These are phyloP conservation scores for Trichosanthes cucumerina DNA, from an alignment of 306 rosid genomes.

Conservation along the genomic window DNA sequence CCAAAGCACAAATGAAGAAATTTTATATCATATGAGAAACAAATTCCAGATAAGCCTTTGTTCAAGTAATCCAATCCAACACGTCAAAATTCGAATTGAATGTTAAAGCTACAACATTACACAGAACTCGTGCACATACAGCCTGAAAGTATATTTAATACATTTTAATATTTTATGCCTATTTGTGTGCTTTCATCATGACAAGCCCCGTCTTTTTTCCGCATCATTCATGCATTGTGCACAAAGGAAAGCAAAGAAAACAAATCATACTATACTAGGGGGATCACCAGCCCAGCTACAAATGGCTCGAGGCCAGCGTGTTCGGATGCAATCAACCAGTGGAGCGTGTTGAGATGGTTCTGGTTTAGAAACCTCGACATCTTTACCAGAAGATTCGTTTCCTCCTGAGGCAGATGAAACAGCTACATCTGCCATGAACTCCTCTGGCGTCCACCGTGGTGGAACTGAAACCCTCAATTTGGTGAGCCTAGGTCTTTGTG, in stretches of 20 bases:
- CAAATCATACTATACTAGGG: slow-evolving; percentile 80
- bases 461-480: slow-evolving; percentile 88
- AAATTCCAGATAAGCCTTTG: background rate
- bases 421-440: slow-evolving; percentile 74
- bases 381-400: slow-evolving; percentile 44
- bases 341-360: slow-evolving; percentile 90
- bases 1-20: background rate
- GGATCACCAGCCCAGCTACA: slow-evolving; percentile 90
- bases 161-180: background rate
- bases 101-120: slow-evolving; percentile 9
- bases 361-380: slow-evolving; percentile 54
- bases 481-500: slow-evolving; percentile 83
- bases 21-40: background rate
- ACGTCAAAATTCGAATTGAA: slow-evolving; percentile 10
- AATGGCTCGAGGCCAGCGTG: slow-evolving; percentile 86
- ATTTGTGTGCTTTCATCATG: slow-evolving; percentile 1
- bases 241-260: slow-evolving; percentile 1
- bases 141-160: background rate
- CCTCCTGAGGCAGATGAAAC: slow-evolving; percentile 44
- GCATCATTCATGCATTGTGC: slow-evolving; percentile 4
- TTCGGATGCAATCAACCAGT: slow-evolving; percentile 85
- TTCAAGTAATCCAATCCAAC: slow-evolving; percentile 7
- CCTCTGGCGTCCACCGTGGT: slow-evolving; percentile 97
- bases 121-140: slow-evolving; percentile 3
- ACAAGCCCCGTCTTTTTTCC: background rate